phyloP scores from a whole-genome alignment of 2,329 filamentous ascomycete genomes.

The Beauveria medogensis region DNA sequence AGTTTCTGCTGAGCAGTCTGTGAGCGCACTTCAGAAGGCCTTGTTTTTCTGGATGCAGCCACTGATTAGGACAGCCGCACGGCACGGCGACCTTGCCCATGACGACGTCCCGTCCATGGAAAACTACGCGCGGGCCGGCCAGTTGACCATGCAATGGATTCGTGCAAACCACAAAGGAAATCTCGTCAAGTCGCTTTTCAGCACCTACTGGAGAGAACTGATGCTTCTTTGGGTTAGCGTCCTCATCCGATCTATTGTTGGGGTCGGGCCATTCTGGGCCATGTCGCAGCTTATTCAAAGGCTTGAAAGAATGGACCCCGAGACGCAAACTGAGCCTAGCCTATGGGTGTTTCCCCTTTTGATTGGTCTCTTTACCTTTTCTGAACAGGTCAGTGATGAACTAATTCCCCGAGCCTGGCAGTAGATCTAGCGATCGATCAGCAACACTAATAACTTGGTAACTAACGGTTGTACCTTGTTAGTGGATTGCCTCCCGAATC shows the following conservation, averaged over 20 bases:
- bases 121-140: not conserved
- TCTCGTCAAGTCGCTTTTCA: not conserved
- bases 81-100: not conserved
- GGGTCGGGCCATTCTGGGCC: conserved; percentile 6
- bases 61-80: not conserved
- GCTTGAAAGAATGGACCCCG: not conserved
- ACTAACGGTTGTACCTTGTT: conserved; percentile 38
- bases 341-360: conserved; percentile 37
- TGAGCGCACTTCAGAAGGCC: not conserved
- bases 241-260: not conserved
- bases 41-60: conserved; percentile 2
- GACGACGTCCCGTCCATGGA: not conserved
- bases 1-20: not conserved
- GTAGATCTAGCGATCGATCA: conserved; percentile 23
- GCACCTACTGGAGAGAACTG: not conserved
- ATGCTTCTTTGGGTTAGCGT: not conserved
- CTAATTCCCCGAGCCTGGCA: conserved; percentile 47
- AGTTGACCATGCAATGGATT: not conserved
- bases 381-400: conserved; percentile 45
- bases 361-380: conserved; percentile 50
- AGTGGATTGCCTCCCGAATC: conserved; percentile 56
- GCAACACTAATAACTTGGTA: conserved; percentile 21
- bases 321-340: not conserved
- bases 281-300: conserved; percentile 4
- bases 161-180: not conserved